Evolutionary conservation across 2,329 filamentous ascomycete genomes (phyloP), one percentile per base, ranked within the genome.

Genomic region (Dothideomycetes sp.): DNA sequence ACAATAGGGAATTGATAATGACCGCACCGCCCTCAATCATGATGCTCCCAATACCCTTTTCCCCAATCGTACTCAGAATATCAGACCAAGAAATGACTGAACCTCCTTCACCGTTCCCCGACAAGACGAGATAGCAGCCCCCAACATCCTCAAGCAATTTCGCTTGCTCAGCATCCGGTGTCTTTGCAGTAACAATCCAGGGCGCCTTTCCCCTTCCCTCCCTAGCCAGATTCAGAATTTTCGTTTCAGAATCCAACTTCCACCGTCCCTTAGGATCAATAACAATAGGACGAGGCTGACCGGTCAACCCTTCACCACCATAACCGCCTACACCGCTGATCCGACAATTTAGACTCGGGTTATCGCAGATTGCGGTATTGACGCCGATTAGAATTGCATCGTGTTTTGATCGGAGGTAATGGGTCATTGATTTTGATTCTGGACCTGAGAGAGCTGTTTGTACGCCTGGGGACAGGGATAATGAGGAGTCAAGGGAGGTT

Each of bases 11-110:
- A 56, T 91, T 93, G 56, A 96, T 85, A 23, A 95, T 78, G 9
- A 70, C 68, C 0, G 76, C 88, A 9, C 89, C 89, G 0, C 89
- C 89, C 60, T 96, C 89, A 34, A 96, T 73, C 89, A 95, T 95
- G 44, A 95, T 69, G 56, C 86, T 94, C 38, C 63, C 61, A 31
- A 94, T 64, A 1, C 78, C 78, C 50, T 82, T 69, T 1, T 56
- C 58, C 19, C 61, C 63, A 23, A 94, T 59, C 3, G 67, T 64
- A 13, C 61, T 61, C 20, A 93, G 62, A 12, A 93, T 71, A 28
- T 70, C 68, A 9, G 60, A 59, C 86, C 85, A 93, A 13, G 67
- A 61, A 31, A 60, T 50, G 9, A 38, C 22, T 15, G 28, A 18
- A 22, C 22, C 27, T 40, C 2, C 7, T 10, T n/a, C 32, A 5